Percentiles rank a stretch among this genome's conserved stretches.
Conservation (phyloP, 1,284 basidiomycete genomes). For the Cystobasidium sp. region DNA sequence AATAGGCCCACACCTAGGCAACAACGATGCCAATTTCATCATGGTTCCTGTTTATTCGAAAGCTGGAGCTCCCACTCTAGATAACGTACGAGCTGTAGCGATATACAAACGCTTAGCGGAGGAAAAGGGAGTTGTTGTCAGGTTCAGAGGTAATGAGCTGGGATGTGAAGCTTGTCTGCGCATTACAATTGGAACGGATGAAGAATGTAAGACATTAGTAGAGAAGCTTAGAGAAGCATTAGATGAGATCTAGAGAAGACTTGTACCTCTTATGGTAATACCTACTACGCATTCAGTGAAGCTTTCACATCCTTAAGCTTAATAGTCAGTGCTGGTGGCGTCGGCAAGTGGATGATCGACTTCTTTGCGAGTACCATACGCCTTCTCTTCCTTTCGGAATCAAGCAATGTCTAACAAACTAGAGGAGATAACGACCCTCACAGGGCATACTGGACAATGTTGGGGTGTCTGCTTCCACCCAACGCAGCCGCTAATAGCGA, state of each 20-base stretch:
- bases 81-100: constrained; percentile 70
- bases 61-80: constrained; percentile 61
- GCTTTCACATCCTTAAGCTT: not conserved
- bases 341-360: not conserved
- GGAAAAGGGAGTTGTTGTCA: constrained; percentile 72
- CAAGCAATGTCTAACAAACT: constrained; percentile 26
- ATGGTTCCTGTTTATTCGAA: constrained; percentile 74
- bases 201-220: constrained; percentile 66
- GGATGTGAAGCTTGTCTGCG: constrained; percentile 88
- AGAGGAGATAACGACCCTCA: constrained; percentile 42
- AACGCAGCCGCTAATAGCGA: constrained; percentile 76
- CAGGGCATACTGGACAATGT: constrained; percentile 81
- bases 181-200: constrained; percentile 84
- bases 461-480: constrained; percentile 96
- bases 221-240: constrained; percentile 48
- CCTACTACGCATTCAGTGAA: not conserved
- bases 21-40: constrained; percentile 90
- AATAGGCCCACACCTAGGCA: constrained; percentile 75
- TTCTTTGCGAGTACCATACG: not conserved
- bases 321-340: not conserved
- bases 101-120: constrained; percentile 87
- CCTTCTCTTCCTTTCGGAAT: not conserved
- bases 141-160: constrained; percentile 82
- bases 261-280: not conserved
- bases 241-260: constrained; percentile 42